Conservation (phyloP, 1,139 yeast species). For the Chernovozyma aurita region DNA sequence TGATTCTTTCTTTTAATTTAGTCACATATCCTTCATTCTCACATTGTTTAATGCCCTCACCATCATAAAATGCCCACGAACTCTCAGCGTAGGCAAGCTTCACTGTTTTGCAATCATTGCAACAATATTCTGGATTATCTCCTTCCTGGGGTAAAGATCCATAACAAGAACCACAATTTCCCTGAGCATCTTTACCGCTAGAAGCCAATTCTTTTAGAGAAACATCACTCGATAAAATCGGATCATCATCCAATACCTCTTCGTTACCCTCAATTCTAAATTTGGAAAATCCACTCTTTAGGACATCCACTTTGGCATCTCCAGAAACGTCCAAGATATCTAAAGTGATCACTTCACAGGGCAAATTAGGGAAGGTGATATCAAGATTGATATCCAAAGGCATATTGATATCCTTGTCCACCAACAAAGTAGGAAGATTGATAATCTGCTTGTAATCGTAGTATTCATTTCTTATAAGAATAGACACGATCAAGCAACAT, state of each 20-base stretch:
- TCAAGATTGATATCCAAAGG: conserved; percentile 77
- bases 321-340: conserved; percentile 78
- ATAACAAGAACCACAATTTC: conserved; percentile 80
- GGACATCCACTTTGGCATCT: conserved; percentile 69
- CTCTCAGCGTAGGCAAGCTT: conserved; percentile 69
- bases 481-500: conserved; percentile 57
- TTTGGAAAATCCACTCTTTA: conserved; percentile 67
- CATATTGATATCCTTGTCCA: conserved; percentile 78
- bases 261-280: conserved; percentile 48
- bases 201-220: conserved; percentile 29
- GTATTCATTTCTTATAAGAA: conserved; percentile 74
- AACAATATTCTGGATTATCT: conserved; percentile 48
- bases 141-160: conserved; percentile 70
- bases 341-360: conserved; percentile 61
- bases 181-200: conserved; percentile 5
- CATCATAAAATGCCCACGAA: conserved; percentile 90
- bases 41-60: conserved; percentile 82
- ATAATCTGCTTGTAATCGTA: conserved; percentile 62
- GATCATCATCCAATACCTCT: conserved; percentile 27
- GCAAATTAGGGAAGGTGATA: conserved; percentile 74
- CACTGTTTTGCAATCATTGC: conserved; percentile 83
- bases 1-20: conserved; percentile 50
- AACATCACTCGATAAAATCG: conserved; percentile 23
- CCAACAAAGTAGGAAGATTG: conserved; percentile 77
- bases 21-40: conserved; percentile 81